phyloP scores from a whole-genome alignment of 352 stramenopile species.

The Blastocystis sp. region DNA sequence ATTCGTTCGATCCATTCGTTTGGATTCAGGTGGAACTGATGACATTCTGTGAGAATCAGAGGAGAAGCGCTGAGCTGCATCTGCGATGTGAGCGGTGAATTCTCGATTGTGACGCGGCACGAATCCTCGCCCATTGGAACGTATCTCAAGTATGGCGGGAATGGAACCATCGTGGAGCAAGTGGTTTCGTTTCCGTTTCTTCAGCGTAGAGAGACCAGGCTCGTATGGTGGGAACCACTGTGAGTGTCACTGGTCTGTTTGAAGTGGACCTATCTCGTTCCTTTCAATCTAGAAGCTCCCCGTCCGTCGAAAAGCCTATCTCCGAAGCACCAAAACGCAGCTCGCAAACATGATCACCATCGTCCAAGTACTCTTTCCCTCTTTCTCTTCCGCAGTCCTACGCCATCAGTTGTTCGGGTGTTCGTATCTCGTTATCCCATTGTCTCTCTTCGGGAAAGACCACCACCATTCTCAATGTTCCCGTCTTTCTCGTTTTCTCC shows the following conservation, averaged over 20 bases:
- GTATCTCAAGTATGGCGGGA: slow-evolving; percentile 71
- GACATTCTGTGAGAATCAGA: slow-evolving; percentile 57
- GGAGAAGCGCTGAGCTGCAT: slow-evolving; percentile 88
- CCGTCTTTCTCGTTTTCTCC: not conserved
- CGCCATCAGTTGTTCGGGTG: slow-evolving; percentile 61
- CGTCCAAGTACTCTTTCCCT: slow-evolving; percentile 67
- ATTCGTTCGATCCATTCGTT: slow-evolving; percentile 75
- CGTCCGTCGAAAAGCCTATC: slow-evolving; percentile 80
- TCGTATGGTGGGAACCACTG: slow-evolving; percentile 78
- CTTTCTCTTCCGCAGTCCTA: slow-evolving; percentile 59
- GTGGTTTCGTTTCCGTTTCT: not conserved
- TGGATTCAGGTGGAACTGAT: slow-evolving; percentile 74
- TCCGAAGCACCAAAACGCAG: slow-evolving; percentile 81
- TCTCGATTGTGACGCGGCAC: slow-evolving; percentile 77
- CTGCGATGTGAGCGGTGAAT: slow-evolving; percentile 72
- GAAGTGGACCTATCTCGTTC: slow-evolving; percentile 58
- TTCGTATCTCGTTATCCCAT: slow-evolving; percentile 63
- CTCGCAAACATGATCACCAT: slow-evolving; percentile 79
- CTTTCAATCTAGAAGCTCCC: slow-evolving; percentile 65
- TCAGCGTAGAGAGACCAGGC: slow-evolving; percentile 1
- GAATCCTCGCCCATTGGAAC: slow-evolving; percentile 68
- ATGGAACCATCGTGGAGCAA: slow-evolving; percentile 64
- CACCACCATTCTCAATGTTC: slow-evolving; percentile 24
- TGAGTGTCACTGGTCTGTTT: slow-evolving; percentile 82
- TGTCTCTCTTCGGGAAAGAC: not conserved